Base-by-base conservation (phyloP, 2,329 filamentous ascomycete species). In the Celoporthe dispersa region DNA sequence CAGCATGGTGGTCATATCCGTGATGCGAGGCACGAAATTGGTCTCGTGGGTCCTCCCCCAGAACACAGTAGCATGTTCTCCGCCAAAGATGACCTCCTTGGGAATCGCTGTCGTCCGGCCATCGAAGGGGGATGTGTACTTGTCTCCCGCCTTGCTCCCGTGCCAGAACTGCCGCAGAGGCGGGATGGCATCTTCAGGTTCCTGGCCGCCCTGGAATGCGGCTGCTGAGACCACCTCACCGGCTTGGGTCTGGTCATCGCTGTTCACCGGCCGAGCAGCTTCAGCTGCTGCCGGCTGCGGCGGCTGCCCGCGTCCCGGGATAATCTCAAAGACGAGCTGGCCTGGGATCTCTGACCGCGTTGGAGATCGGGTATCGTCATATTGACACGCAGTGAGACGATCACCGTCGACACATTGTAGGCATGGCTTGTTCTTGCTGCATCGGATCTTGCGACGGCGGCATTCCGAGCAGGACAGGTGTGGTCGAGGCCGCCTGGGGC, bases 381-480 rank as follows among this genome's bases (percentile, higher is more conserved):
- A 68, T 12, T 55, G 66, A 9, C 66, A 68, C 3, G 28, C 28
- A 28, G 61, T 33, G 22, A 51, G 39, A 22, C 66, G 66, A 57
- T 55, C 48, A 3, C 41, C 59, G 33, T 78, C 77, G 4, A 80
- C 68, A 65, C 83, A 84, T 69, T 83, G 83, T 69, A 75, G 77
- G 70, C 83, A 84, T 0, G 83, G 83, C 3, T 73, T 73, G 33
- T 80, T 77, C 41, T 80, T 77, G 68, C 84, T 79, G 68, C 83
- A 84, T n/a, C 79, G 77, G 22, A 84, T 79, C 71, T 84, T 84
- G 64, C 83, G 81, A n/a, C 76, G 77, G 12, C 82, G 76, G 69
- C 83, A 84, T 7, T 81, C 76, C 11, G 78, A 75, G 69, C 83
- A 84, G 1, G 82, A 68, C 72, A 67, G 41, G 65, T 59, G 55